These are phyloP conservation scores for Zymoseptoria ardabiliae DNA, from an alignment of 2,329 filamentous ascomycete genomes.

Conservation along the genomic window DNA sequence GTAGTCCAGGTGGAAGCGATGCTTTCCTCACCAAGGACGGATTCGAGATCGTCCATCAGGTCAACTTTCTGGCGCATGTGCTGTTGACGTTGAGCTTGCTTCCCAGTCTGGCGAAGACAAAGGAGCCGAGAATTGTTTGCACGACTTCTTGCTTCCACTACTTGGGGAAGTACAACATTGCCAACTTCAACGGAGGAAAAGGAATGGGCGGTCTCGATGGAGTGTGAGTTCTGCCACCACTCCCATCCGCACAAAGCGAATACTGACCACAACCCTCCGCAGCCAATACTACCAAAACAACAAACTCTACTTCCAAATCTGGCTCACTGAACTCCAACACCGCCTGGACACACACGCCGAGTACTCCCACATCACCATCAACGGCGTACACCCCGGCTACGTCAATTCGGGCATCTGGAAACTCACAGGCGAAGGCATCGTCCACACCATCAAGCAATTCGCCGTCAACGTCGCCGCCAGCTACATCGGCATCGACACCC, in stretches of 20 bases:
- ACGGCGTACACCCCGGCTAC: constrained; percentile 30
- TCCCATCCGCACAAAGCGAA: neutral
- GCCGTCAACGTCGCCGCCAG: constrained; percentile 6
- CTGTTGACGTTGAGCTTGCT: constrained; percentile 25
- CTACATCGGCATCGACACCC: constrained; percentile 15
- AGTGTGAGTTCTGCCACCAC: neutral
- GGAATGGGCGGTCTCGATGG: neutral
- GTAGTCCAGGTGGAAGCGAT: constrained; percentile 6
- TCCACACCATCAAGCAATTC: neutral
- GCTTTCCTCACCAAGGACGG: constrained; percentile 22
- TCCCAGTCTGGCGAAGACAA: constrained; percentile 21
- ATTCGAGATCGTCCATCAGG: constrained; percentile 25
- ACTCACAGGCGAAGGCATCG: constrained; percentile 1
- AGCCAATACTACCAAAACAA: constrained; percentile 27
- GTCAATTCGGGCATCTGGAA: constrained; percentile 28
- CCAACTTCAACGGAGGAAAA: constrained; percentile 20
- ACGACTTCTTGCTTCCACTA: constrained; percentile 5
- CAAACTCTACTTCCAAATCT: constrained; percentile 31
- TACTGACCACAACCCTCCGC: neutral
- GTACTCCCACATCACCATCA: constrained; percentile 25
- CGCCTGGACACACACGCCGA: constrained; percentile 16
- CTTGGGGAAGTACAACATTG: constrained; percentile 2
- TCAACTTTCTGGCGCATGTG: constrained; percentile 30
- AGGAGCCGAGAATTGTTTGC: constrained; percentile 20
- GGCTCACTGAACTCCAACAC: constrained; percentile 27